A percentile compares a stretch with the other conserved stretches of the same genome.
phyloP scores from a whole-genome alignment of 192 early-diverging fungal genomes.

The Linderina pennispora region DNA sequence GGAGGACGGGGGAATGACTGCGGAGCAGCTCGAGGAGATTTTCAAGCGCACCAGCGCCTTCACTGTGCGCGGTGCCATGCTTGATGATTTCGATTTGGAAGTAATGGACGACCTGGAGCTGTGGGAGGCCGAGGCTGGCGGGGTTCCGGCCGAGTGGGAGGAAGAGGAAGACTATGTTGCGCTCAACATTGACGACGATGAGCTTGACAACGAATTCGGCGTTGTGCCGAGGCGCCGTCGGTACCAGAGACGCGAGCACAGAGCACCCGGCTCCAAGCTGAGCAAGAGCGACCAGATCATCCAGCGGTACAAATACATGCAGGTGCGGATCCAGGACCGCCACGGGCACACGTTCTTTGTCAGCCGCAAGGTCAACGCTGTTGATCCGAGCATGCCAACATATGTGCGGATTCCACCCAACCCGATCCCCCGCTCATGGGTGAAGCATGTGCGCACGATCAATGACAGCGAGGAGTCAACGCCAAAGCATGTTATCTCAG shows the following conservation, averaged over 20 bases:
- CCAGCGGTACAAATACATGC: slow-evolving; percentile 81
- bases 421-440: slow-evolving; percentile 85
- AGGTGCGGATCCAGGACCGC: slow-evolving; percentile 77
- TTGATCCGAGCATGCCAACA: slow-evolving; percentile 80
- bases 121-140: slow-evolving; percentile 73
- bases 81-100: slow-evolving; percentile 41
- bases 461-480: slow-evolving; percentile 24
- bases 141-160: slow-evolving; percentile 63
- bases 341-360: slow-evolving; percentile 81
- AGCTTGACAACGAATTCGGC: slow-evolving; percentile 75
- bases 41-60: slow-evolving; percentile 89
- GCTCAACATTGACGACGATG: slow-evolving; percentile 64
- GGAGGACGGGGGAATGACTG: slow-evolving; percentile 44
- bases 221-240: slow-evolving; percentile 39
- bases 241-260: slow-evolving; percentile 22
- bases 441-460: slow-evolving; percentile 62
- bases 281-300: slow-evolving; percentile 63
- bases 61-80: slow-evolving; percentile 50
- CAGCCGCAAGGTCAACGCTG: slow-evolving; percentile 74
- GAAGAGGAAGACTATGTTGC: slow-evolving; percentile 66
- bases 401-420: slow-evolving; percentile 82
- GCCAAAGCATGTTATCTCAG: slow-evolving; percentile 19
- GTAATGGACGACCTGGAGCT: slow-evolving; percentile 59
- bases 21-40: slow-evolving; percentile 82
- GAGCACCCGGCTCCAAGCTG: slow-evolving; percentile 48